Conservation (phyloP, 225 moss, liverwort and hornwort species). For the Bryoerythrophyllum caledonicum region DNA sequence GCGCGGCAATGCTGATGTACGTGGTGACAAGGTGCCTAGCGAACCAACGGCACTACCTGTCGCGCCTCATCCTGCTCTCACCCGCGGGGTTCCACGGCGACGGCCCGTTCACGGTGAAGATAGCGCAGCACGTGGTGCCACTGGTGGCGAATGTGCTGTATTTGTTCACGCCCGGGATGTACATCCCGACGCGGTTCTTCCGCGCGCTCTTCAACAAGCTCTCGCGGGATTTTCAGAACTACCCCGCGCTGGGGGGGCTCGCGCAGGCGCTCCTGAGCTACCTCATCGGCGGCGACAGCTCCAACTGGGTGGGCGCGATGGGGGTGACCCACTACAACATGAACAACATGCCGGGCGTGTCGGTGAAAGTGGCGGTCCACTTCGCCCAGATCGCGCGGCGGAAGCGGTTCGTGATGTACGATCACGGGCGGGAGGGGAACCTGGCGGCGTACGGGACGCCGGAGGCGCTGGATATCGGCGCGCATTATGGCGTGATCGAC, state of each 20-base stretch:
- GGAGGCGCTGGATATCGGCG: conserved; percentile 73
- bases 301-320: conserved; percentile 91
- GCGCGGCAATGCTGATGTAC: conserved; percentile 80
- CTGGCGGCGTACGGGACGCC: conserved; percentile 58
- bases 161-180: conserved; percentile 73
- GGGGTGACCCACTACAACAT: conserved; percentile 88
- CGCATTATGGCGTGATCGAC: conserved; percentile 69
- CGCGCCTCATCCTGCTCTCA: conserved; percentile 76
- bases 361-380: conserved; percentile 70
- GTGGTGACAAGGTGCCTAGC: conserved; percentile 69
- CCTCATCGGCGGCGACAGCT: conserved; percentile 76
- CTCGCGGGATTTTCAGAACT: conserved; percentile 88
- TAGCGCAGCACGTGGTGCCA: conserved; percentile 44
- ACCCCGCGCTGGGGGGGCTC: conserved; percentile 80
- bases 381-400: conserved; percentile 70
- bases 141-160: conserved; percentile 46
- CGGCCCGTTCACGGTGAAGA: conserved; percentile 37
- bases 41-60: conserved; percentile 70
- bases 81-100: conserved; percentile 86
- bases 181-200: conserved; percentile 84
- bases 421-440: conserved; percentile 65
- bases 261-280: conserved; percentile 80
- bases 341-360: conserved; percentile 93
- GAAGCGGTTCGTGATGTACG: conserved; percentile 67
- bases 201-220: conserved; percentile 94